Base-by-base conservation (phyloP, 345 rosid species). In the Camelina hispida region DNA sequence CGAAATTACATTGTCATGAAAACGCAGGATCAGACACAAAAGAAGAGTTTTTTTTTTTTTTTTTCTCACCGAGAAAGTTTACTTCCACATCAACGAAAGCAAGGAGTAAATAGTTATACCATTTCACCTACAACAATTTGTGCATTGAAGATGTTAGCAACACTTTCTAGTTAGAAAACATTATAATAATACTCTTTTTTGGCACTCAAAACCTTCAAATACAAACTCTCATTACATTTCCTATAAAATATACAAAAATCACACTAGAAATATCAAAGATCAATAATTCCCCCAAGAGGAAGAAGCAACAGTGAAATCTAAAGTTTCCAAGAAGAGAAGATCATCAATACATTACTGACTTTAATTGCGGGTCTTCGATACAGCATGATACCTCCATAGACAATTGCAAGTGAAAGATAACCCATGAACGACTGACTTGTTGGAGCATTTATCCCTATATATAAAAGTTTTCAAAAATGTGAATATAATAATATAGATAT, bases 41-140 rank as follows among this genome's bases (percentile, higher is more conserved):
- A 51, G 20, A 57, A 34, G 28, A 32, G 28, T 22, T 30, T 9
- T 18, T 30, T 5, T 28, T 43, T 14, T 4, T 28, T 28, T 3
- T 28, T 28, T 28, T 43, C 16, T 85, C 80, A 92, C 97, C 97
- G 20, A 92, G 97, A 85, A 84, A 95, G 79, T 87, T 92, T 10
- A 85, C 97, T 75, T 94, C 97, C 51, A 91, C 96, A 78, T 90
- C 97, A 52, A 87, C 88, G 60, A 90, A 60, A 62, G 84, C 93
- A 76, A 94, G 93, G 77, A 89, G 67, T 12, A 83, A 77, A 75
- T 91, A 91, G 74, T 84, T 84, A 80, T 88, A 94, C 98, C 92
- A 94, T 77, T 88, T 90, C 30, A 84, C 95, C 98, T 90, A 88
- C 82, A 88, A 42, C 75, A 78, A 50, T 69, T 76, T 70, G 68